These are phyloP conservation scores for Prototheca cutis DNA, from an alignment of 163 green algal species.

Conservation along the genomic window DNA sequence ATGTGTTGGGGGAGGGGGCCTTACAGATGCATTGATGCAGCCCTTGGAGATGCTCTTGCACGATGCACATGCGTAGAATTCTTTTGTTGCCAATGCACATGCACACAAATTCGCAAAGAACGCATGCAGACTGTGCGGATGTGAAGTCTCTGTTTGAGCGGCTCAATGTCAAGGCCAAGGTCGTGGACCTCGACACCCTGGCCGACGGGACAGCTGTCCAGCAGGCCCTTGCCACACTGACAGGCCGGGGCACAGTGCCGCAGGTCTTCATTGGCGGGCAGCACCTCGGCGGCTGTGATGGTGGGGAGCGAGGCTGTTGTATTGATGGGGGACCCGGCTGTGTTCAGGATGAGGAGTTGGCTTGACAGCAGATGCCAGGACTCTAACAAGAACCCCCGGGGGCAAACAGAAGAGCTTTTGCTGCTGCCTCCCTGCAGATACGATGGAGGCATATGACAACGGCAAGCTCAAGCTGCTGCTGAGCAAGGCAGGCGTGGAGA, in stretches of 20 bases:
- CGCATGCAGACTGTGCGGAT: slow-evolving; percentile 32
- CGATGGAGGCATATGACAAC: slow-evolving; percentile 26
- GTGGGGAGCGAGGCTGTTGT: slow-evolving; percentile 17
- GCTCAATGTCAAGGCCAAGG: slow-evolving; percentile 38
- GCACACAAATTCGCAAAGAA: no score
- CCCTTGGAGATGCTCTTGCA: no score
- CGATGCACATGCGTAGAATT: no score
- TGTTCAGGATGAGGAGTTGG: no score
- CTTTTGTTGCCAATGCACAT: no score
- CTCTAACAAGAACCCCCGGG: not conserved
- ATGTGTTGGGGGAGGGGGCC: no score
- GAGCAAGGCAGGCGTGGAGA: slow-evolving; percentile 21
- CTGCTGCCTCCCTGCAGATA: slow-evolving; percentile 27
- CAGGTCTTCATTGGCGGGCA: slow-evolving; percentile 69
- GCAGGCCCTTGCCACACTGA: slow-evolving; percentile 36
- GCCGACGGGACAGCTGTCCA: slow-evolving; percentile 47
- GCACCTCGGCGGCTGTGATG: slow-evolving; percentile 69
- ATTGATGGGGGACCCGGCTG: no score
- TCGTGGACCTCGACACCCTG: slow-evolving; percentile 57
- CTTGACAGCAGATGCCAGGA: no score
- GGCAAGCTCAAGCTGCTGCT: slow-evolving; percentile 44
- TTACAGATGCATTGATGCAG: no score
- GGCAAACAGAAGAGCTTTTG: not conserved
- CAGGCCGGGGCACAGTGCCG: slow-evolving; percentile 57
- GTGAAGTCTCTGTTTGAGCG: slow-evolving; percentile 52